Evolutionary conservation across 352 stramenopile species (phyloP).

Genomic region (Globisporangium polare): DNA sequence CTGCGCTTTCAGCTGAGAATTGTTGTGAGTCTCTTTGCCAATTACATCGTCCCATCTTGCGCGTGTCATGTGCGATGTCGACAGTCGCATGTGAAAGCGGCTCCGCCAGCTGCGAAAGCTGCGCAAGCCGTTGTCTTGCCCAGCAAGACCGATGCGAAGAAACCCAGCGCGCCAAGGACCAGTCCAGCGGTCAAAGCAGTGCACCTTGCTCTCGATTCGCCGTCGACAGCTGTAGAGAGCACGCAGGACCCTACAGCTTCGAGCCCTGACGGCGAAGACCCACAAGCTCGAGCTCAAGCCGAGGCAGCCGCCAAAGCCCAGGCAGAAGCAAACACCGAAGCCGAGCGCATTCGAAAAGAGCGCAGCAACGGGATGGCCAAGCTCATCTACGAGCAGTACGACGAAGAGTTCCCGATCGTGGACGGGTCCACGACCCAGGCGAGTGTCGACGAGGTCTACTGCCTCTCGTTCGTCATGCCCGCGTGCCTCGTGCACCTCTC

Average conservation of each 20-base stretch:
- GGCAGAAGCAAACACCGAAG: conserved; percentile 10
- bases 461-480: conserved; percentile 87
- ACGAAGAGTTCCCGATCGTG: conserved; percentile 77
- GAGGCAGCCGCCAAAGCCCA: not conserved
- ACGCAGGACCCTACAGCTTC: no score
- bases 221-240: not conserved
- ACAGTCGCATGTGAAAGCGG: not conserved
- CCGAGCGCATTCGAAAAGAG: conserved; percentile 31
- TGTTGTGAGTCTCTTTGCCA: not conserved
- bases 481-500: conserved; percentile 80
- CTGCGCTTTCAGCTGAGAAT: no score
- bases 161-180: not conserved
- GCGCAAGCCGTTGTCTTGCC: not conserved
- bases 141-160: conserved; percentile 1
- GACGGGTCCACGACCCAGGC: conserved; percentile 73
- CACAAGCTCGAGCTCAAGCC: not conserved
- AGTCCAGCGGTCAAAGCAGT: not conserved
- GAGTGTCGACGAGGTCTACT: conserved; percentile 83
- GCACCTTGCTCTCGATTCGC: not conserved
- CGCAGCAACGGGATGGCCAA: conserved; percentile 62
- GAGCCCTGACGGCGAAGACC: not conserved
- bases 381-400: conserved; percentile 87
- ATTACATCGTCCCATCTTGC: not conserved
- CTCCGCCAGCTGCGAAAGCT: not conserved
- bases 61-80: not conserved